Percentiles rank a stretch among this genome's conserved stretches.
These are phyloP conservation scores for Penicillium sp. DNA, from an alignment of 2,329 filamentous ascomycete species.

Conservation along the genomic window DNA sequence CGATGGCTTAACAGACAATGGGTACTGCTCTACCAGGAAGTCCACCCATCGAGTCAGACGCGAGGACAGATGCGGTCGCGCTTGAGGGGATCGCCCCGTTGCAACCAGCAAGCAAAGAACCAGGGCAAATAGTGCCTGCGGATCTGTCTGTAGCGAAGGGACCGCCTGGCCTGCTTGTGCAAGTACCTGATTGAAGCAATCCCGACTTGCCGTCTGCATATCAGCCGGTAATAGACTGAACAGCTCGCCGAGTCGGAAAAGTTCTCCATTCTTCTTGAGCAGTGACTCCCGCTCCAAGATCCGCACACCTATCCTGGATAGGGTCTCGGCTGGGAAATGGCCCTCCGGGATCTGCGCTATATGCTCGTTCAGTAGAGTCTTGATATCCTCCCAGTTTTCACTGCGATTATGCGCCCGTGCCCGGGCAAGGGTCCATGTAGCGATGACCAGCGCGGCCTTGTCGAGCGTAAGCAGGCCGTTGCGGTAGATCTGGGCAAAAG, in stretches of 20 bases:
- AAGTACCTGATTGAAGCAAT: constrained; percentile 29
- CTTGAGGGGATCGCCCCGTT: constrained; percentile 22
- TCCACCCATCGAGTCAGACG: constrained; percentile 41
- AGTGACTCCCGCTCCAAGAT: constrained; percentile 39
- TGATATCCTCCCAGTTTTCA: constrained; percentile 31
- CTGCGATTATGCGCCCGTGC: constrained; percentile 33
- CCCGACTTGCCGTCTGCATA: constrained; percentile 28
- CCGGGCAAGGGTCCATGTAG: constrained; percentile 41
- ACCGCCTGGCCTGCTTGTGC: constrained; percentile 22
- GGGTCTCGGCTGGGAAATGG: constrained; percentile 32
- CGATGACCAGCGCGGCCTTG: constrained; percentile 43
- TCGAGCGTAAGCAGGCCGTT: constrained; percentile 45
- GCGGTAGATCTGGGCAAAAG: constrained; percentile 45
- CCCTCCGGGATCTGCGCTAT: constrained; percentile 34
- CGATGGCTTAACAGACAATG: constrained; percentile 33
- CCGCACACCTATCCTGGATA: constrained; percentile 32
- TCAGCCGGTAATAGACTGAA: constrained; percentile 32
- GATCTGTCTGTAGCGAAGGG: constrained; percentile 21
- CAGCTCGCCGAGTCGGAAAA: constrained; percentile 37
- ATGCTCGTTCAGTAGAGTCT: constrained; percentile 32
- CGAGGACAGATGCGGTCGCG: constrained; percentile 27
- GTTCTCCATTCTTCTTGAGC: constrained; percentile 38
- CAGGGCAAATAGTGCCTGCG: constrained; percentile 26
- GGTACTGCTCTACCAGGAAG: constrained; percentile 40
- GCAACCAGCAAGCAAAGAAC: constrained; percentile 40